Percentiles rank a stretch among this genome's conserved stretches.
These are phyloP conservation scores for Fibroporia radiculosa DNA, from an alignment of 768 basidiomycete species.

Conservation along the genomic window DNA sequence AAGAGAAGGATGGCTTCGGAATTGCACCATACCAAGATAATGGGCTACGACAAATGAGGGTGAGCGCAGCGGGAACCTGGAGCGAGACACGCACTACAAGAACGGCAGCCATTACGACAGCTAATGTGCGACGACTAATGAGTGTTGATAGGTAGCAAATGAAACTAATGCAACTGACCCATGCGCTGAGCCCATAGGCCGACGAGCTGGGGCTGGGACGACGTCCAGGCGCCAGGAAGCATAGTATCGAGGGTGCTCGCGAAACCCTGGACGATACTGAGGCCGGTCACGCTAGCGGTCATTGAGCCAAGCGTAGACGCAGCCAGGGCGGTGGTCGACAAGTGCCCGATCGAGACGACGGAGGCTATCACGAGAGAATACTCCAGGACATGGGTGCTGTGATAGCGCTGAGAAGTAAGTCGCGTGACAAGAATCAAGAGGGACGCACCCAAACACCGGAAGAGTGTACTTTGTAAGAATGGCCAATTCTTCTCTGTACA, in stretches of 20 bases:
- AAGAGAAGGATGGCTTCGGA: conserved; percentile 71
- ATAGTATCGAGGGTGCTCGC: conserved; percentile 86
- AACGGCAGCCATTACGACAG: conserved; percentile 48
- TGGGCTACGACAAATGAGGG: conserved; percentile 30
- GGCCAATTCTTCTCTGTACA: conserved; percentile 51
- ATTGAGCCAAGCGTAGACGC: conserved; percentile 46
- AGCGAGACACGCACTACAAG: conserved; percentile 45
- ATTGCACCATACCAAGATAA: conserved; percentile 71
- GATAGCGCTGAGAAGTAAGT: neutral
- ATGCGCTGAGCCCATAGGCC: conserved; percentile 90
- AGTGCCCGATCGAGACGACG: conserved; percentile 83
- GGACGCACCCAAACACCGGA: conserved; percentile 62
- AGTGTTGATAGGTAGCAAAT: neutral
- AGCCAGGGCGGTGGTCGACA: conserved; percentile 85
- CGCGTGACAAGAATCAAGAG: neutral
- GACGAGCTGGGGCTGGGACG: conserved; percentile 71
- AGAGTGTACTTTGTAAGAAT: conserved; percentile 58
- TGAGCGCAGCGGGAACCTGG: neutral
- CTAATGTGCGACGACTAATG: conserved; percentile 25
- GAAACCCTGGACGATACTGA: conserved; percentile 78
- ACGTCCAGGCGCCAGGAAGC: conserved; percentile 93
- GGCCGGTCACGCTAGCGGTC: conserved; percentile 54
- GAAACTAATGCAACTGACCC: conserved; percentile 41
- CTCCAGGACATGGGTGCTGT: conserved; percentile 73
- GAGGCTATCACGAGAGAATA: conserved; percentile 80